These are phyloP conservation scores for Raphanus hybrid DNA, from an alignment of 441 rosid species.

Conservation along the genomic window DNA sequence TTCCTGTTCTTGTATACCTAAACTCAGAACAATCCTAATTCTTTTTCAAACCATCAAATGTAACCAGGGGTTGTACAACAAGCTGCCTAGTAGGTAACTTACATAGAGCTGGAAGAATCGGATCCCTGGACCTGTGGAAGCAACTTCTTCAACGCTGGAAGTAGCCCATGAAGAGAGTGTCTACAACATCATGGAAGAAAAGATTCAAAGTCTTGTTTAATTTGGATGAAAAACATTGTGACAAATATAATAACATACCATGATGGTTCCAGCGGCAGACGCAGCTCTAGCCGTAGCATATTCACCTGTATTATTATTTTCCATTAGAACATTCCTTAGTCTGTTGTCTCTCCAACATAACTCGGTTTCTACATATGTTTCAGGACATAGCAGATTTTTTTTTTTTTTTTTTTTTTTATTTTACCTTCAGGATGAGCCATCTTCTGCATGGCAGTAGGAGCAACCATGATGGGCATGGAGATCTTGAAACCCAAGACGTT, in stretches of 20 bases:
- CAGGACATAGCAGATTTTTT: too few species aligned
- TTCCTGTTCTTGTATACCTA: slow-evolving; percentile 91
- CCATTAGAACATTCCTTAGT: slow-evolving; percentile 1
- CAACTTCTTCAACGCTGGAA: slow-evolving; percentile 95
- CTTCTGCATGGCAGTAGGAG: slow-evolving; percentile 96
- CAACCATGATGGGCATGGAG: slow-evolving; percentile 98
- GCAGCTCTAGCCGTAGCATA: slow-evolving; percentile 95
- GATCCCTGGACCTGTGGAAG: slow-evolving; percentile 93
- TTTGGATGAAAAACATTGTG: background rate
- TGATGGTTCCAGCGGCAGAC: slow-evolving; percentile 82
- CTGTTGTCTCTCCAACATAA: background rate
- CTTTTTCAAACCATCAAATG: slow-evolving; percentile 19
- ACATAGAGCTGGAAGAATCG: slow-evolving; percentile 97
- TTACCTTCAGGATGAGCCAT: slow-evolving; percentile 82
- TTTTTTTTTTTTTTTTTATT: background rate
- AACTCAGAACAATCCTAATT: too few species aligned
- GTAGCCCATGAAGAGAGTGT: slow-evolving; percentile 93
- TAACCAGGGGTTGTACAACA: background rate
- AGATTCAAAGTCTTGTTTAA: too few species aligned
- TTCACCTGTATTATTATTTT: slow-evolving; percentile 67
- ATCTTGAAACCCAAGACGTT: slow-evolving; percentile 89
- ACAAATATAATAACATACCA: slow-evolving; percentile 47
- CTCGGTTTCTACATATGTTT: background rate
- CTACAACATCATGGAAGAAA: slow-evolving; percentile 46
- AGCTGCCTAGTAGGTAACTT: slow-evolving; percentile 37